A percentile compares a stretch with the other conserved stretches of the same genome.
These are phyloP conservation scores for Botryosphaeria agaves DNA, from an alignment of 2,329 filamentous ascomycete species.

Conservation along the genomic window DNA sequence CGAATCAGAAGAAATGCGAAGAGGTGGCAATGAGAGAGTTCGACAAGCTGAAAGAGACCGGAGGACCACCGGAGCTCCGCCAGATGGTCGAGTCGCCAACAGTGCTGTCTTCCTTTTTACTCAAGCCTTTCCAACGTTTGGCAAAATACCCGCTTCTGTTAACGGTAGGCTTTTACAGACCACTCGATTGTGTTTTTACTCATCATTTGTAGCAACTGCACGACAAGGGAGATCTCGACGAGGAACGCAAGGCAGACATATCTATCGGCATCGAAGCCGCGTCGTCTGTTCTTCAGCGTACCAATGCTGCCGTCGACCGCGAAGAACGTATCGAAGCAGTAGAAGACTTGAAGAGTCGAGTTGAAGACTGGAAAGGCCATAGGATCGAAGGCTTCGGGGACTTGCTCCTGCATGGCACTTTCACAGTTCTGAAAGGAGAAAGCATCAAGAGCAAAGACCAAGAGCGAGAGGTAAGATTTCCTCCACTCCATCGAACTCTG, in stretches of 20 bases:
- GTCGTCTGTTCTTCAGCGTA: constrained; percentile 63
- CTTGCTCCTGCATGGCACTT: constrained; percentile 72
- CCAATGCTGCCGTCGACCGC: constrained; percentile 80
- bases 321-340: constrained; percentile 73
- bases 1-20: constrained; percentile 85
- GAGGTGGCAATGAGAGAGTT: constrained; percentile 71
- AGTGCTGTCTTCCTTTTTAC: constrained; percentile 74
- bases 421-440: constrained; percentile 70
- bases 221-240: constrained; percentile 64
- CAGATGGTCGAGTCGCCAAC: constrained; percentile 76
- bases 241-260: constrained; percentile 54
- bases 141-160: constrained; percentile 88
- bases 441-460: constrained; percentile 63
- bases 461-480: constrained; percentile 69
- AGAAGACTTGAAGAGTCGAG: constrained; percentile 60
- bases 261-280: constrained; percentile 63
- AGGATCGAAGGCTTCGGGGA: constrained; percentile 82
- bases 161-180: constrained; percentile 36
- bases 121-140: constrained; percentile 92
- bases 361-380: constrained; percentile 96
- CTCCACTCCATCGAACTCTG: no score
- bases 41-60: constrained; percentile 65
- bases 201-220: constrained; percentile 47
- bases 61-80: constrained; percentile 40
- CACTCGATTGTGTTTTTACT: constrained; percentile 2